Evolutionary conservation across 805 yeast species (phyloP).

Genomic region (Yarrowia keelungensis): DNA sequence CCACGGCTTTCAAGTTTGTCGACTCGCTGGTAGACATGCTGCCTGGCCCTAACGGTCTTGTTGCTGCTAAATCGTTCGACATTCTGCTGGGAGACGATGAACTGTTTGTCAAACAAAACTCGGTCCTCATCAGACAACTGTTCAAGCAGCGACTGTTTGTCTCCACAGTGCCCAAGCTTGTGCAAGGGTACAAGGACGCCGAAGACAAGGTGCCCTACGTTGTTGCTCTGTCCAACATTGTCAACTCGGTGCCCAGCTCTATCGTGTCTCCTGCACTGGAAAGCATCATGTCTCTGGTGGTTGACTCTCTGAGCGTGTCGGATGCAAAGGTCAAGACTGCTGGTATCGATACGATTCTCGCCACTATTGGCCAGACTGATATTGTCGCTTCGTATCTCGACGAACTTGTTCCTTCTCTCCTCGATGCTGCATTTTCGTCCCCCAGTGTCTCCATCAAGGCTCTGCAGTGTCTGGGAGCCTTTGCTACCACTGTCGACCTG

Average conservation of each 20-base stretch:
- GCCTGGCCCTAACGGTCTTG: conserved; percentile 47
- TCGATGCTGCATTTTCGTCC: conserved; percentile 52
- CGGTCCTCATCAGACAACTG: conserved; percentile 67
- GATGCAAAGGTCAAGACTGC: conserved; percentile 62
- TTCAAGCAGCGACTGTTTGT: conserved; percentile 84
- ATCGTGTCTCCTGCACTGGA: conserved; percentile 70
- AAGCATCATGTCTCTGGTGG: conserved; percentile 70
- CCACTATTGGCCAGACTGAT: conserved; percentile 62
- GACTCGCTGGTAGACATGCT: conserved; percentile 50
- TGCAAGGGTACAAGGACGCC: conserved; percentile 53
- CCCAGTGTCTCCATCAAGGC: conserved; percentile 63
- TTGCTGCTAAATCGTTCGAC: conserved; percentile 64
- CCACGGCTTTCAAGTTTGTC: conserved; percentile 50
- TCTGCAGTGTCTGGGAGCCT: conserved; percentile 62
- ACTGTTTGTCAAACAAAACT: conserved; percentile 60
- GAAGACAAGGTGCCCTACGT: conserved; percentile 60
- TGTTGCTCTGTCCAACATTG: conserved; percentile 68
- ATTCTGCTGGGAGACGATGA: conserved; percentile 72
- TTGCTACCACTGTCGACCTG: conserved; percentile 53
- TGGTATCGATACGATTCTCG: conserved; percentile 63
- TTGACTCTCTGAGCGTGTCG: conserved; percentile 64
- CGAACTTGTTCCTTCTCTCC: conserved; percentile 62
- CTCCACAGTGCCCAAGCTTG: conserved; percentile 62
- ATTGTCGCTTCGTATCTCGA: conserved; percentile 62
- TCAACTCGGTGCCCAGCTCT: conserved; percentile 67